phyloP scores from a whole-genome alignment of 805 yeast genomes.

The Wickerhamiella bombiphila region DNA sequence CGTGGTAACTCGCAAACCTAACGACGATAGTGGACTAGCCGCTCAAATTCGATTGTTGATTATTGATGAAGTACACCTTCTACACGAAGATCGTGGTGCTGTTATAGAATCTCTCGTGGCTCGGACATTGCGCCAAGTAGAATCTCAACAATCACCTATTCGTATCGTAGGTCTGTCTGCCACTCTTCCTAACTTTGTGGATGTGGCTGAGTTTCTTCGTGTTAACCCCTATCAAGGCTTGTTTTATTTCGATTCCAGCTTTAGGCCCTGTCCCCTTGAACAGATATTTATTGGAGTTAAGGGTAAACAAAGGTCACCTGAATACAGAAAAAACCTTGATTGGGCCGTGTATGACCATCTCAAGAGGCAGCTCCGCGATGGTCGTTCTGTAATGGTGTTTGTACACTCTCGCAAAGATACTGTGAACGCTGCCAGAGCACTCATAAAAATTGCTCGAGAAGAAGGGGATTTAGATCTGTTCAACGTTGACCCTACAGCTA shows the following conservation, averaged over 20 bases:
- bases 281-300: slow-evolving; percentile 78
- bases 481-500: slow-evolving; percentile 34
- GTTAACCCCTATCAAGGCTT: slow-evolving; percentile 83
- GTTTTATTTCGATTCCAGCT: slow-evolving; percentile 87
- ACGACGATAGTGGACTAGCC: slow-evolving; percentile 74
- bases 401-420: slow-evolving; percentile 95
- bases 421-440: slow-evolving; percentile 59
- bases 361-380: slow-evolving; percentile 46
- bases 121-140: slow-evolving; percentile 87
- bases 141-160: slow-evolving; percentile 83
- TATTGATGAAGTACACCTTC: slow-evolving; percentile 90
- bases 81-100: slow-evolving; percentile 96
- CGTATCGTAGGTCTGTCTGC: slow-evolving; percentile 91
- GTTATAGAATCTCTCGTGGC: slow-evolving; percentile 93
- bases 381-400: slow-evolving; percentile 89
- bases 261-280: slow-evolving; percentile 84
- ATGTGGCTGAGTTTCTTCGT: slow-evolving; percentile 82
- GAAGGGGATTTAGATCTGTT: too few relatives aligned
- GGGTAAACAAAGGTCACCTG: slow-evolving; percentile 69
- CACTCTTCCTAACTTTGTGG: slow-evolving; percentile 78
- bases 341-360: slow-evolving; percentile 63
- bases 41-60: slow-evolving; percentile 73
- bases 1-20: slow-evolving; percentile 87
- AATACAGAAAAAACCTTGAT: slow-evolving; percentile 41
- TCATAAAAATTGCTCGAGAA: slow-evolving; percentile 51